Base-by-base conservation (phyloP, 495 filamentous ascomycete genomes). In the Hyphodiscus hymeniophilus region DNA sequence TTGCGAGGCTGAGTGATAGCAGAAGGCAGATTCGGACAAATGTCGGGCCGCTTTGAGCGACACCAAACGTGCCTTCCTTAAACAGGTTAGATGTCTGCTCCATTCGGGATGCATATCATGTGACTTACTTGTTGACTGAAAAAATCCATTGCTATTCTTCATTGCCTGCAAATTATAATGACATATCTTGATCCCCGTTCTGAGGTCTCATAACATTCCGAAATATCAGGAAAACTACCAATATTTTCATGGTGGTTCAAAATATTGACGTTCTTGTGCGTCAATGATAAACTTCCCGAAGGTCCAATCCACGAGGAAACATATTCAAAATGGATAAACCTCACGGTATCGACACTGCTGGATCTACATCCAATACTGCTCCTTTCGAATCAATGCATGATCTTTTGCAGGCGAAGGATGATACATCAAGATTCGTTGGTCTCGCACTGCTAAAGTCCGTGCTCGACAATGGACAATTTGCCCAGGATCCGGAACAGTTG, bases 361-460 rank as follows among this genome's bases (percentile, higher is more conserved):
- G 38, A 5, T 21, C 16, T 6, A 40, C 17, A 18, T 5, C 7
- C 17, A 47, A 51, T 38, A 18, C 47, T n/a, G 46, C 43, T 23
- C 43, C 47, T 15, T 55, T 57, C 31, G 49, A 55, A 17, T 53
- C 72, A 45, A 66, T 75, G 35, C 55, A 69, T 41, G 53, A 62
- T 0, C 63, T 79, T 17, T 68, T 85, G 7, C 63, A 64, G 36
- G 52, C 76, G 46, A 76, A 74, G 16, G 74, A 81, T 54, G 80
- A 84, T 51, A 84, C 79, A 0, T 74, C 74, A 4, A 72, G 76
- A 40, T 82, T 85, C 43, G 79, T 84, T 31, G 81, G 81, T 0
- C 65, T 84, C n/a, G 74, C 80, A 0, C 61, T 84, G 33, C 60
- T 84, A 31, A 80, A 76, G 46, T 71, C 76, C 7, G 59, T 81